Conservation (phyloP, 1,284 basidiomycete species). For the Amylostereum areolatum region DNA sequence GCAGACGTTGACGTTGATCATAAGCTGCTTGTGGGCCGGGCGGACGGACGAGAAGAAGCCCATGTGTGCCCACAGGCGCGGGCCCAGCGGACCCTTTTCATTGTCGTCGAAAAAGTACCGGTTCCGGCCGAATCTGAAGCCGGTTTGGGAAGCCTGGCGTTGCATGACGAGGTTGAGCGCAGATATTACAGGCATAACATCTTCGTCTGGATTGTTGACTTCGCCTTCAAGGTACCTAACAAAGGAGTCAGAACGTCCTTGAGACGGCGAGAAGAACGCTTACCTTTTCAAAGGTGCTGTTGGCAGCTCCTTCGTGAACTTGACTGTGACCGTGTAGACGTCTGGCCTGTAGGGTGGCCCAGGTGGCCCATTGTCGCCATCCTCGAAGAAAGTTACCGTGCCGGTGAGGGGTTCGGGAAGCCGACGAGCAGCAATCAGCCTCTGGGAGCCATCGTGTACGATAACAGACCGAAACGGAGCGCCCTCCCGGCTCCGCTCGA, state of each 20-base stretch:
- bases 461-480: constrained; percentile 36
- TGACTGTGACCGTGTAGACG: constrained; percentile 48
- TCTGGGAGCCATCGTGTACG: constrained; percentile 57
- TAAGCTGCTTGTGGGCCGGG: constrained; percentile 55
- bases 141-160: constrained; percentile 45
- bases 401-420: constrained; percentile 54
- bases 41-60: constrained; percentile 68
- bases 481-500: constrained; percentile 43
- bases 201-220: constrained; percentile 30
- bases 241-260: constrained; percentile 1
- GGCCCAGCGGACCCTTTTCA: constrained; percentile 28
- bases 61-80: constrained; percentile 50
- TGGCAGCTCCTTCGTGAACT: constrained; percentile 39
- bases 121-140: constrained; percentile 54
- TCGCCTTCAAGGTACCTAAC: constrained; percentile 48
- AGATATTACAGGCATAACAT: constrained; percentile 48
- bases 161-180: constrained; percentile 65
- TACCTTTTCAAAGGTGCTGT: constrained; percentile 41
- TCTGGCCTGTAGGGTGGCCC: constrained; percentile 27
- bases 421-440: constrained; percentile 48
- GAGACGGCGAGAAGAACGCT: constrained; percentile 17
- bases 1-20: constrained; percentile 71
- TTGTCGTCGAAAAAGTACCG: constrained; percentile 52
- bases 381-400: constrained; percentile 45
- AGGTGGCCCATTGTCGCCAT: constrained; percentile 39